These are phyloP conservation scores for Cladophialophora exuberans DNA, from an alignment of 2,329 filamentous ascomycete genomes.

Conservation along the genomic window DNA sequence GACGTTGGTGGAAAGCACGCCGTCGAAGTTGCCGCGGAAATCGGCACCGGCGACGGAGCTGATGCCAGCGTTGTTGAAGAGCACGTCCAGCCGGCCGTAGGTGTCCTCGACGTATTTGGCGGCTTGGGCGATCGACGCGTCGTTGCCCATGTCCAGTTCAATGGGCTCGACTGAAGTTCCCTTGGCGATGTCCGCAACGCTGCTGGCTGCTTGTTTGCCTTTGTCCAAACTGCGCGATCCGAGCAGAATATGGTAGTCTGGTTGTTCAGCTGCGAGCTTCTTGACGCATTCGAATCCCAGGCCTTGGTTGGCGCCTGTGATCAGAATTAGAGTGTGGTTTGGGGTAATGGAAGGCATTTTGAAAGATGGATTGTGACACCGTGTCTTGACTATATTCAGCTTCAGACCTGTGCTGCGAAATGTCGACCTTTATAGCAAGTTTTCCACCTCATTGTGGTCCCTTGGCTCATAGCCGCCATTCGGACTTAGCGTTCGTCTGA, in stretches of 20 bases:
- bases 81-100: slow-evolving; percentile 28
- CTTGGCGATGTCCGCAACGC: slow-evolving; percentile 11
- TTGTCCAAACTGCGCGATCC: slow-evolving; percentile 39
- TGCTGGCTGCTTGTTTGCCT: slow-evolving; percentile 38
- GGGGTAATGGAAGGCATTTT: slow-evolving; percentile 8
- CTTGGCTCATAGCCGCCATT: not conserved
- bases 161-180: slow-evolving; percentile 18
- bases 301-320: slow-evolving; percentile 29
- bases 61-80: slow-evolving; percentile 33
- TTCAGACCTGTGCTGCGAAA: not conserved
- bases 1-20: slow-evolving; percentile 30
- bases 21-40: slow-evolving; percentile 19
- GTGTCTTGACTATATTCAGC: not conserved
- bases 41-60: not conserved
- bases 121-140: slow-evolving; percentile 23
- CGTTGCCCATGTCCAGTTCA: slow-evolving; percentile 22
- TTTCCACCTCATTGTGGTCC: too few species aligned
- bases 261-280: slow-evolving; percentile 39
- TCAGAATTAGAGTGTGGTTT: slow-evolving; percentile 20
- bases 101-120: slow-evolving; percentile 25
- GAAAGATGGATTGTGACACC: not conserved
- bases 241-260: slow-evolving; percentile 37
- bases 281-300: slow-evolving; percentile 29
- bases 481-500: slow-evolving; percentile 11
- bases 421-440: too few species aligned